Conservation (phyloP, 1,284 basidiomycete genomes). For the Ceratobasidium sp. region DNA sequence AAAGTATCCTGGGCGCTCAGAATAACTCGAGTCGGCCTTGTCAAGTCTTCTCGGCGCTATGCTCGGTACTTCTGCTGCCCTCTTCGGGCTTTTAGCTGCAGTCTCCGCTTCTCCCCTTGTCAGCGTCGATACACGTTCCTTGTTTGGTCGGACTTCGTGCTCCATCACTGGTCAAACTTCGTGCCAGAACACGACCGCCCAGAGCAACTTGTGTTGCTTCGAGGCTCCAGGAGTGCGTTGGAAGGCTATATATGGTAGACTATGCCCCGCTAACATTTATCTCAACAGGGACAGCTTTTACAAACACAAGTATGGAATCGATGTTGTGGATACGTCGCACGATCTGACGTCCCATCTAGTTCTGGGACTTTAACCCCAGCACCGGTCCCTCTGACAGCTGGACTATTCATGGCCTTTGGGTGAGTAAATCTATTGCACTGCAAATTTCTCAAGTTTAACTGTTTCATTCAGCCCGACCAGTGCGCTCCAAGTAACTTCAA, state of each 20-base stretch:
- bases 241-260: not conserved
- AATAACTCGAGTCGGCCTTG: not conserved
- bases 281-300: conserved; percentile 40
- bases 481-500: not conserved
- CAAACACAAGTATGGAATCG: conserved; percentile 39
- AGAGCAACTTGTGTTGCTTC: conserved; percentile 43
- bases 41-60: not conserved
- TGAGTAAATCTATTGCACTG: conserved; percentile 4
- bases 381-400: conserved; percentile 45
- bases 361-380: conserved; percentile 46
- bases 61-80: not conserved
- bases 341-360: conserved; percentile 28
- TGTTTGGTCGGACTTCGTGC: conserved; percentile 40
- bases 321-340: too few species aligned
- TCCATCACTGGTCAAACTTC: conserved; percentile 32
- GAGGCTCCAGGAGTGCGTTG: conserved; percentile 42
- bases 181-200: conserved; percentile 43
- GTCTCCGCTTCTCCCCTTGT: conserved; percentile 23
- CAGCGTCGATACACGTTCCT: conserved; percentile 12
- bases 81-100: conserved; percentile 3
- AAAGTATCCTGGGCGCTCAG: not conserved
- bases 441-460: not conserved
- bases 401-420: conserved; percentile 45
- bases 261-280: not conserved
- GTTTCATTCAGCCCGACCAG: conserved; percentile 33